phyloP scores from a whole-genome alignment of 1,139 yeast genomes.

The Diutina siamensis region DNA sequence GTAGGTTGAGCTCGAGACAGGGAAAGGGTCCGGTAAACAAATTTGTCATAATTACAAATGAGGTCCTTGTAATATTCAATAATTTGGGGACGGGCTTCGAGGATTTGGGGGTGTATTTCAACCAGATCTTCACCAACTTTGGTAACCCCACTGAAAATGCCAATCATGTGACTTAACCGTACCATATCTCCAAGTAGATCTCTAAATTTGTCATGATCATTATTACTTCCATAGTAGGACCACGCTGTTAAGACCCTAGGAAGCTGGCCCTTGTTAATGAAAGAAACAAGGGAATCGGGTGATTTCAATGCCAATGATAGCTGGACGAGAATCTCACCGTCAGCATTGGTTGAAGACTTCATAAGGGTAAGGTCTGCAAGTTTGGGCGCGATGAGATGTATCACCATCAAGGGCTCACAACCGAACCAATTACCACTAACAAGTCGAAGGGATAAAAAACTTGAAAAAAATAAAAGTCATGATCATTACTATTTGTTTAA shows the following conservation, averaged over 20 bases:
- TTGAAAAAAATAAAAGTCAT: background rate
- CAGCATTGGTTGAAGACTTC: background rate
- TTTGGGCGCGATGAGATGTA: background rate
- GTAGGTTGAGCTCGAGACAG: background rate
- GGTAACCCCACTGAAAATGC: background rate
- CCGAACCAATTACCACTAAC: background rate
- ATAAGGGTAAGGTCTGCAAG: background rate
- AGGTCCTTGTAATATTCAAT: background rate
- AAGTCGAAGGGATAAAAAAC: too few relatives aligned
- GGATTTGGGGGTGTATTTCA: background rate
- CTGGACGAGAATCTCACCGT: conserved; percentile 1
- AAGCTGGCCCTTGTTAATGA: background rate
- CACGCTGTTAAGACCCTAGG: background rate
- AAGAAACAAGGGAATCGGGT: background rate
- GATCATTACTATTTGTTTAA: too few relatives aligned
- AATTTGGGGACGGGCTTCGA: conserved; percentile 1
- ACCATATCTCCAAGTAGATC: background rate
- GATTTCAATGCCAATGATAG: background rate
- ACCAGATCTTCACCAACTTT: background rate
- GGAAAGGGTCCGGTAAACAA: background rate
- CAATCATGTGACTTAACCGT: background rate
- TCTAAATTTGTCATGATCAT: background rate
- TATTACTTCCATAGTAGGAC: background rate
- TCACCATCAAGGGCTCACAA: background rate
- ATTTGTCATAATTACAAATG: background rate